Evolutionary conservation across 495 filamentous ascomycete species (phyloP), one percentile per base, ranked within the genome.

Genomic region (Penicillium odoratum): DNA sequence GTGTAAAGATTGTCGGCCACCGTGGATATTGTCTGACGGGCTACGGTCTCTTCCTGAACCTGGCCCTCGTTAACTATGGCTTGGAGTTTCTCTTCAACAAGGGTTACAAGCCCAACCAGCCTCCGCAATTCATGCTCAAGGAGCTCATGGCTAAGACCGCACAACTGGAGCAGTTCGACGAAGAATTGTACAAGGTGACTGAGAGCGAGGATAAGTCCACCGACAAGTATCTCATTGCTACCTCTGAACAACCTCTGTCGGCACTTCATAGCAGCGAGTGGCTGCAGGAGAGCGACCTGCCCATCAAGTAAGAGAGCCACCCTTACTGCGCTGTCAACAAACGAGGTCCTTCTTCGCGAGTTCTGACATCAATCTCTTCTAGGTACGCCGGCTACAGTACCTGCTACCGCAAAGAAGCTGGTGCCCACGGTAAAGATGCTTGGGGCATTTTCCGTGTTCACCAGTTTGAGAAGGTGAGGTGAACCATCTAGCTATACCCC

Each of bases 71-170:
- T 65, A 96, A 96, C 72, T 98, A 97, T 67, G 94, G 93, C 30
- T 76, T 97, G 51, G 88, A 96, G 69, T 97, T 96, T 70, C 83
- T 98, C 16, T 82, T 82, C 69, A 73, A 74, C 70, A 77, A 86
- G 75, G 81, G 89, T 13, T 98, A 95, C 74, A 92, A 80, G n/a
- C 86, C 91, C 3, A 88, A 94, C 53, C 91, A 96, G 68, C 91
- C 93, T 10, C 94, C 94, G 3, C 92, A 92, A 61, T 96, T 98
- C 78, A 98, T 98, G 94, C 82, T 93, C 51, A 88, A 86, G 74
- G 90, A 96, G 40, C 87, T 90, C 71, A 98, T 98, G 95, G 94
- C 92, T n/a, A 97, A 97, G 78, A 98, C 94, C 1, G 94, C 94
- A 4, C 95, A 98, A 75, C 85, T 98, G 16, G 91, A 93, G 67